Conservation (phyloP, 192 early-diverging fungal genomes). For the Gonapodya sp. region DNA sequence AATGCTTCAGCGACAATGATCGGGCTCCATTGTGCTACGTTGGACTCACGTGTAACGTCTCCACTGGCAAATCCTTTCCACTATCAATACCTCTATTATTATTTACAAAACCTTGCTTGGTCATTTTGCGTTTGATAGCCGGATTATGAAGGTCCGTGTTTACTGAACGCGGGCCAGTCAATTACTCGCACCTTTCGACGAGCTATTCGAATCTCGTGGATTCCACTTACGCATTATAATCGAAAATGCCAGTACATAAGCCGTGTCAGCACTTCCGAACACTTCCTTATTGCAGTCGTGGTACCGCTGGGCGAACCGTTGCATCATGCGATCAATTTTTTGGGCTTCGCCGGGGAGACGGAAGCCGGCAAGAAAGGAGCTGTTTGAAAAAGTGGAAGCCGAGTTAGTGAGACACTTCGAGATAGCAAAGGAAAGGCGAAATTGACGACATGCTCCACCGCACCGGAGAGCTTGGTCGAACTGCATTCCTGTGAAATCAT, state of each 20-base stretch:
- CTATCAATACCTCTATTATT: slow-evolving; percentile 86
- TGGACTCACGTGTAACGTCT: slow-evolving; percentile 50
- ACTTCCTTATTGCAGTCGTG: slow-evolving; percentile 52
- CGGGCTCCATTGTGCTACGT: slow-evolving; percentile 11
- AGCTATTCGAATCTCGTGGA: too few species aligned
- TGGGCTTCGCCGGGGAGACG: slow-evolving; percentile 95
- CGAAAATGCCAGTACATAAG: slow-evolving; percentile 83
- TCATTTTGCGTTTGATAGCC: slow-evolving; percentile 79
- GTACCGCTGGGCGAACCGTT: slow-evolving; percentile 78
- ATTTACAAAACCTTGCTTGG: slow-evolving; percentile 73
- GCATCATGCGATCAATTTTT: slow-evolving; percentile 91
- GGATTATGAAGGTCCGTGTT: slow-evolving; percentile 98
- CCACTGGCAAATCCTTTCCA: slow-evolving; percentile 67
- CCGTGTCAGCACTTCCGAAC: slow-evolving; percentile 71
- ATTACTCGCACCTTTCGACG: background rate
- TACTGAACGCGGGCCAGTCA: slow-evolving; percentile 21
- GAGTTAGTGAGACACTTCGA: too few species aligned
- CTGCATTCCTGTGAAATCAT: slow-evolving; percentile 71
- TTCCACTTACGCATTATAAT: slow-evolving; percentile 72
- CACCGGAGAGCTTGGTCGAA: background rate
- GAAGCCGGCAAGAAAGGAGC: slow-evolving; percentile 64
- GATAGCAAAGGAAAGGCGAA: too few species aligned
- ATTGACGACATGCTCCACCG: background rate
- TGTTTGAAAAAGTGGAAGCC: too few species aligned
- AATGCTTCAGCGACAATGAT: background rate